Percentiles rank a stretch among this genome's conserved stretches.
Evolutionary conservation across 2,329 filamentous ascomycete species (phyloP).

Genomic region (Dactylonectria estremocensis): DNA sequence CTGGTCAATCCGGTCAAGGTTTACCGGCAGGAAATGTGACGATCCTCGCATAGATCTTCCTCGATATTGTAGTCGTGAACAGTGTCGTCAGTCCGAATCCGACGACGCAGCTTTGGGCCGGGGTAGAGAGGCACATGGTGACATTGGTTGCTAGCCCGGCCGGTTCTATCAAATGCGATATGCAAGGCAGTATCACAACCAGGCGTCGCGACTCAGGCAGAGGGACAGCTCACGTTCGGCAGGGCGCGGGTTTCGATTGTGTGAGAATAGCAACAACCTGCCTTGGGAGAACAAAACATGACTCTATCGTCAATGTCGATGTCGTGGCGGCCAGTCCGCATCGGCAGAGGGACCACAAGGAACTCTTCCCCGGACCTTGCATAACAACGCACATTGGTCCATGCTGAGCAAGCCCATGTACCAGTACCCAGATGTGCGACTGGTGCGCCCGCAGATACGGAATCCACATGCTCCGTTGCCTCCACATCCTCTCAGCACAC

Average conservation of each 20-base stretch:
- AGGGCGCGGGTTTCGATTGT: slow-evolving; percentile 1
- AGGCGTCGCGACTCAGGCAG: slow-evolving; percentile 17
- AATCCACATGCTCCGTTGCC: no score
- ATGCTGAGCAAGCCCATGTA: not conserved
- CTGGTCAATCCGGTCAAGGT: not conserved
- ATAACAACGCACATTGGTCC: no score
- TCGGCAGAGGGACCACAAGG: not conserved
- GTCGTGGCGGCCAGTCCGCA: slow-evolving; percentile 20
- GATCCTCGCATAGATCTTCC: not conserved
- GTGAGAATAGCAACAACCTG: slow-evolving; percentile 1
- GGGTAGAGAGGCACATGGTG: not conserved
- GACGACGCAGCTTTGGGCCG: no score
- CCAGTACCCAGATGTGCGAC: no score
- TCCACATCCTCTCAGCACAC: not conserved
- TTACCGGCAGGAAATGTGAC: slow-evolving; percentile 5
- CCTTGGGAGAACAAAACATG: not conserved
- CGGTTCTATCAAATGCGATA: slow-evolving; percentile 21
- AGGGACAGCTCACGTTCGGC: slow-evolving; percentile 7
- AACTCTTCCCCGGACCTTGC: no score
- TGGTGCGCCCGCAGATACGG: no score
- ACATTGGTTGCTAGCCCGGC: slow-evolving; percentile 6
- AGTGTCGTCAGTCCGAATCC: not conserved
- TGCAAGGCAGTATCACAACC: slow-evolving; percentile 19
- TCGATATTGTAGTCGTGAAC: slow-evolving; percentile 9
- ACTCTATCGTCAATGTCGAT: slow-evolving; percentile 24